Conservation (phyloP, 768 basidiomycete genomes). For the Russula brevipes region DNA sequence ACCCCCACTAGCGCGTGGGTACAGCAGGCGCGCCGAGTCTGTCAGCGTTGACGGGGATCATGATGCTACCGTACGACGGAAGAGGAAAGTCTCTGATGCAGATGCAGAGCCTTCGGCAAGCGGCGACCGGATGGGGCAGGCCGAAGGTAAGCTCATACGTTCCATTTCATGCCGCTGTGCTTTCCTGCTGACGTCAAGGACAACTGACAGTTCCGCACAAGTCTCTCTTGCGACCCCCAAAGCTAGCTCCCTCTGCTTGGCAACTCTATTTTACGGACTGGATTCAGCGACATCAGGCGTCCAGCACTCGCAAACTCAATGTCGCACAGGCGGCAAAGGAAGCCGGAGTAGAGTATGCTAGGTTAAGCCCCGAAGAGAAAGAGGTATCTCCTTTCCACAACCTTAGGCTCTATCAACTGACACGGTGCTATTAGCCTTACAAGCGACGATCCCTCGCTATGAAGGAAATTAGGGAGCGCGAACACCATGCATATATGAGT, state of each 20-base stretch:
- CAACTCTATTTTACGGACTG: conserved; percentile 95
- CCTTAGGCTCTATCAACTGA: conserved; percentile 22
- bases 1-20: conserved; percentile 50
- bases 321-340: conserved; percentile 95
- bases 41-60: conserved; percentile 55
- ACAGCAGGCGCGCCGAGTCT: conserved; percentile 65
- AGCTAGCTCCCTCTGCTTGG: conserved; percentile 92
- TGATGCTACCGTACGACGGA: conserved; percentile 70
- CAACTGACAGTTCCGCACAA: conserved; percentile 53
- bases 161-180: conserved; percentile 20
- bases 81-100: conserved; percentile 34
- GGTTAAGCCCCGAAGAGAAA: conserved; percentile 72
- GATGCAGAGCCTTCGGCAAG: conserved; percentile 26
- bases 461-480: conserved; percentile 81
- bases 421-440: conserved; percentile 56
- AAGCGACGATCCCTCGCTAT: conserved; percentile 76
- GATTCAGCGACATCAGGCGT: conserved; percentile 81
- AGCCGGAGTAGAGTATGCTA: conserved; percentile 85
- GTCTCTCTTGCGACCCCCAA: conserved; percentile 79
- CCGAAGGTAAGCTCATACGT: conserved; percentile 18
- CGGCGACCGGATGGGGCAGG: conserved; percentile 26
- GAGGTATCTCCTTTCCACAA: conserved; percentile 49
- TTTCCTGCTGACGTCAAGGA: conserved; percentile 25
- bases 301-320: conserved; percentile 80
- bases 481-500: conserved; percentile 79